phyloP scores from a whole-genome alignment of 2,329 filamentous ascomycete genomes.

The Beauveria medogensis region DNA sequence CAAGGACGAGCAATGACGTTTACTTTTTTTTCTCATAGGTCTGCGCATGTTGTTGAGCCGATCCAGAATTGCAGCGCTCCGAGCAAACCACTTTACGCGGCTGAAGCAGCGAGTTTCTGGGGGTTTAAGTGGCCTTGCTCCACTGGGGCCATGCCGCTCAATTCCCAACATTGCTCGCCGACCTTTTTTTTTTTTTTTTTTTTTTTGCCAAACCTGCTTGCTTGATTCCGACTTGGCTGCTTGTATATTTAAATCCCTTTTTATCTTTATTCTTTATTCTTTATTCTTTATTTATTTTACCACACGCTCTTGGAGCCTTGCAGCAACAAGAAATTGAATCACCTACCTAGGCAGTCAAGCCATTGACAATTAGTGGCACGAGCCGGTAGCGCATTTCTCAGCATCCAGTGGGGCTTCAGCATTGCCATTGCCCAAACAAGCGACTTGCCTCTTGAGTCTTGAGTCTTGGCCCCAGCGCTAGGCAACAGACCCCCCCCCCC shows the following conservation, averaged over 20 bases:
- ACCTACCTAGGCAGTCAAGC: too few species aligned
- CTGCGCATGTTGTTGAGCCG: background rate
- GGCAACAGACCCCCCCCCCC: conserved; percentile 24
- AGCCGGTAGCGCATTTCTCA: conserved; percentile 4
- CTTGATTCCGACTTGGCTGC: background rate
- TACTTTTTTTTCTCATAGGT: background rate
- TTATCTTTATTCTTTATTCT: too few species aligned
- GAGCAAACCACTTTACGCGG: conserved; percentile 12
- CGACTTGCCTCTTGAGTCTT: background rate
- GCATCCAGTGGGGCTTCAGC: background rate
- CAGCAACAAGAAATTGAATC: background rate
- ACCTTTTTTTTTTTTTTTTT: background rate
- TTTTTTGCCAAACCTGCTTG: background rate
- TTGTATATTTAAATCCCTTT: too few species aligned
- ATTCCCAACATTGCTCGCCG: background rate
- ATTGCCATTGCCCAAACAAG: background rate
- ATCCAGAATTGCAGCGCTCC: background rate
- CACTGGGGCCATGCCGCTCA: background rate
- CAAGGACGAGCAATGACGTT: background rate
- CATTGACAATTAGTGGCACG: too few species aligned
- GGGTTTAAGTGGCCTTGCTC: conserved; percentile 1
- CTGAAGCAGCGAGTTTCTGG: conserved; percentile 5
- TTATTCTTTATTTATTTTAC: too few species aligned
- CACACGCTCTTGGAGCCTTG: background rate
- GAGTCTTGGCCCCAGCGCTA: conserved; percentile 17